Evolutionary conservation across 129 eudicot genomes (phyloP).

Genomic region (Tanacetum coccineum): DNA sequence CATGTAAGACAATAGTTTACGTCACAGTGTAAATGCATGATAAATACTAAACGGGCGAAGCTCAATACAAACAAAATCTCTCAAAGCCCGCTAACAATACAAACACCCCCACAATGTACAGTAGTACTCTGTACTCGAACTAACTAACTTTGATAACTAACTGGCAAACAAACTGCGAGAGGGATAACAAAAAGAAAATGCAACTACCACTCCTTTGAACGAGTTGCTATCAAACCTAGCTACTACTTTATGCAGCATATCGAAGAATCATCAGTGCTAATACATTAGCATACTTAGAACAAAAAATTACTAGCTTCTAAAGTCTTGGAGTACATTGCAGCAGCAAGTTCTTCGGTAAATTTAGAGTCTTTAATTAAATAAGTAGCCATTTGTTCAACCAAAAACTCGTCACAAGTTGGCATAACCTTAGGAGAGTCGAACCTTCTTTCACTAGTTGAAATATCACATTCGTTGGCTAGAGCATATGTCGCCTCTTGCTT

Average conservation of each 20-base stretch:
- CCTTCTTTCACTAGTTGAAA: background rate
- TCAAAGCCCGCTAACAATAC: no score
- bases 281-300: slow-evolving; percentile 8
- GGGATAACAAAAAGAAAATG: no score
- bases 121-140: no score
- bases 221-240: no score
- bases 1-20: no score
- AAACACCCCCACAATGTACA: no score
- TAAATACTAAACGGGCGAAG: no score
- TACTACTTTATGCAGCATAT: background rate
- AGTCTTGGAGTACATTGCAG: slow-evolving; percentile 51
- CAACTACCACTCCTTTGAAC: no score
- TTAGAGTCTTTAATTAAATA: slow-evolving; percentile 43
- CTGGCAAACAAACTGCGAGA: no score
- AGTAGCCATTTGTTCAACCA: slow-evolving; percentile 61
- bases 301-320: slow-evolving; percentile 24
- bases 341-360: slow-evolving; percentile 56
- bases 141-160: no score
- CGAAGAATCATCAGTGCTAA: background rate
- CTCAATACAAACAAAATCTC: no score
- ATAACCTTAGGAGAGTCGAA: background rate
- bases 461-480: slow-evolving; percentile 1
- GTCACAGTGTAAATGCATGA: no score
- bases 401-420: slow-evolving; percentile 26
- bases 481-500: slow-evolving; percentile 10